Percentiles rank a stretch among this genome's conserved stretches.
These are phyloP conservation scores for Cystofilobasidium bisporidii DNA, from an alignment of 768 basidiomycete genomes.

Conservation along the genomic window DNA sequence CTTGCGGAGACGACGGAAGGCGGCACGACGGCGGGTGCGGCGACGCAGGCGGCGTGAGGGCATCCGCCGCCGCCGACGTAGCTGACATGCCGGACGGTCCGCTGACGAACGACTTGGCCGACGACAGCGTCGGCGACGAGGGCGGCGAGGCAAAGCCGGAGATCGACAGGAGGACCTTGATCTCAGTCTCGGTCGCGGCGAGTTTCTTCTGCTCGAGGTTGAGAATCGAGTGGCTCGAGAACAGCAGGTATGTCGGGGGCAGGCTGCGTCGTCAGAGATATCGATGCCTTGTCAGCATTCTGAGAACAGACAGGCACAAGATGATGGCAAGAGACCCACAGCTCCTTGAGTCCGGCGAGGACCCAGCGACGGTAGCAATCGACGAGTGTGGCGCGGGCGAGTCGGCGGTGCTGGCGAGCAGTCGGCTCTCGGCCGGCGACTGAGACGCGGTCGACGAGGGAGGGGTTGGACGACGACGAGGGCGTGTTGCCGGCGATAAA, in stretches of 20 bases:
- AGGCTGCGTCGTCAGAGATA: too few species aligned
- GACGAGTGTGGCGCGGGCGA: slow-evolving; percentile 39
- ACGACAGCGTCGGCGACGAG: slow-evolving; percentile 16
- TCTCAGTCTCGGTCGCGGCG: slow-evolving; percentile 6
- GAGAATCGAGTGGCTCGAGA: slow-evolving; percentile 18
- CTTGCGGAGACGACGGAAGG: neutral
- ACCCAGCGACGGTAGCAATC: slow-evolving; percentile 40
- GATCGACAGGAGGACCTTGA: slow-evolving; percentile 26
- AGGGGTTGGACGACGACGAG: neutral
- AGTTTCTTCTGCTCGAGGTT: slow-evolving; percentile 7
- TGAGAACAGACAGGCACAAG: too few species aligned
- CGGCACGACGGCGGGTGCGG: slow-evolving; percentile 23
- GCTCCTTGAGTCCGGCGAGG: slow-evolving; percentile 36
- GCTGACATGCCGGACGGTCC: too few species aligned
- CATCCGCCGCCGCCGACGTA: slow-evolving; percentile 9
- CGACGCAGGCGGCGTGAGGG: slow-evolving; percentile 32
- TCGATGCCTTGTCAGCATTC: too few species aligned
- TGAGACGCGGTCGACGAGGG: neutral
- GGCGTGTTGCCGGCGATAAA: slow-evolving; percentile 27
- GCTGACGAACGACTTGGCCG: slow-evolving; percentile 7
- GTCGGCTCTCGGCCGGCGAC: slow-evolving; percentile 15
- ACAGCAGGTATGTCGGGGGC: slow-evolving; percentile 24
- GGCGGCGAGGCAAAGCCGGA: slow-evolving; percentile 16
- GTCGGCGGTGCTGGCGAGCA: slow-evolving; percentile 37
- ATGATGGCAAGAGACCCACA: slow-evolving; percentile 17